These are phyloP conservation scores for Fusarium fujikuroi DNA, from an alignment of 2,329 filamentous ascomycete genomes.

Conservation along the genomic window DNA sequence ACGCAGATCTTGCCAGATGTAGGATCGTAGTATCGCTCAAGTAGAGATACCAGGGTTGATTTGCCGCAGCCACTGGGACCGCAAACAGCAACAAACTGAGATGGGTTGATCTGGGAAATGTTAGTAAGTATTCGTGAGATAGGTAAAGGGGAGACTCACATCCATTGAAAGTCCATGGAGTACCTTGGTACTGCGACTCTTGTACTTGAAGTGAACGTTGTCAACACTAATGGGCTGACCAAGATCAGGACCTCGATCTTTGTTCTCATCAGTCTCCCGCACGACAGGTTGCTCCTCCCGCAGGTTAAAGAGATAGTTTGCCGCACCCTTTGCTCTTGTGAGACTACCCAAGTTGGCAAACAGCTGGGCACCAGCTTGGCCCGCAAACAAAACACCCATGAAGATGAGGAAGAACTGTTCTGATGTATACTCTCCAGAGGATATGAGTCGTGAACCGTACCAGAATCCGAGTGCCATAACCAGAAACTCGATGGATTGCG, in stretches of 20 bases:
- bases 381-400: slow-evolving; percentile 53
- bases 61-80: slow-evolving; percentile 69
- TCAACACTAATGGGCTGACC: slow-evolving; percentile 17
- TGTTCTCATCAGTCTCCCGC: slow-evolving; percentile 51
- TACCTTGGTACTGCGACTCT: slow-evolving; percentile 7
- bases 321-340: slow-evolving; percentile 56
- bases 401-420: slow-evolving; percentile 57
- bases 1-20: slow-evolving; percentile 45
- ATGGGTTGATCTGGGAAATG: neutral
- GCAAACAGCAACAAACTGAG: slow-evolving; percentile 63
- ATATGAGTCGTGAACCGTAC: slow-evolving; percentile 41
- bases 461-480: slow-evolving; percentile 51
- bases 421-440: slow-evolving; percentile 50
- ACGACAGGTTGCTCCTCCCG: slow-evolving; percentile 48
- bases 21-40: slow-evolving; percentile 58
- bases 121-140: slow-evolving; percentile 42
- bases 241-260: slow-evolving; percentile 37
- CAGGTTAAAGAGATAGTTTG: slow-evolving; percentile 58
- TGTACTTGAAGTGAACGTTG: slow-evolving; percentile 25
- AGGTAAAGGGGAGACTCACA: neutral
- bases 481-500: slow-evolving; percentile 47
- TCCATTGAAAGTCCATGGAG: slow-evolving; percentile 12
- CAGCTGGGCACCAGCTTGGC: slow-evolving; percentile 46
- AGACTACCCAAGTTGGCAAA: slow-evolving; percentile 56
- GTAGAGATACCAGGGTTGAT: slow-evolving; percentile 65